Percentiles rank a stretch among this genome's conserved stretches.
These are phyloP conservation scores for Neofusicoccum umdonicola DNA, from an alignment of 2,329 filamentous ascomycete genomes.

Conservation along the genomic window DNA sequence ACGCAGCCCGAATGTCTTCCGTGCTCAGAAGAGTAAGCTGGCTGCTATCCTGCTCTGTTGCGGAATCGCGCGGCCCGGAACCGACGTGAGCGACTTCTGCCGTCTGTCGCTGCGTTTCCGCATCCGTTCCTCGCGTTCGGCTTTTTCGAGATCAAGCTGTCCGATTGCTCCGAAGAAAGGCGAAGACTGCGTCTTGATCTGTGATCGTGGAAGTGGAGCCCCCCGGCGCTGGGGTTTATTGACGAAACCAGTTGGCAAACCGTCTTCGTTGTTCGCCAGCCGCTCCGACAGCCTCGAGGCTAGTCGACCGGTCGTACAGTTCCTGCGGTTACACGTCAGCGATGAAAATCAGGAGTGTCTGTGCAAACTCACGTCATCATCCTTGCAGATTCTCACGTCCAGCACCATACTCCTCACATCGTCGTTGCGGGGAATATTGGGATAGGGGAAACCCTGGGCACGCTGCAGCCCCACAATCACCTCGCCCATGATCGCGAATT, in stretches of 20 bases:
- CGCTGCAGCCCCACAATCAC: slow-evolving; percentile 87
- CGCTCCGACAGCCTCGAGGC: slow-evolving; percentile 42
- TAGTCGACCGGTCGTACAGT: slow-evolving; percentile 58
- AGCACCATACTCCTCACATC: slow-evolving; percentile 72
- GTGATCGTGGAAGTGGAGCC: slow-evolving; percentile 14
- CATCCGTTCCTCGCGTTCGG: slow-evolving; percentile 1
- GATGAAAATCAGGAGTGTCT: neutral
- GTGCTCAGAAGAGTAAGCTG: neutral
- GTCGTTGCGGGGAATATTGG: slow-evolving; percentile 67
- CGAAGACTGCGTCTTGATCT: slow-evolving; percentile 11
- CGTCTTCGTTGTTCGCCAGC: slow-evolving; percentile 15
- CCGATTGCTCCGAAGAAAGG: slow-evolving; percentile 13
- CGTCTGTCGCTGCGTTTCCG: slow-evolving; percentile 6
- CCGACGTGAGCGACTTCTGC: neutral
- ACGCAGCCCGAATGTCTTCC: neutral
- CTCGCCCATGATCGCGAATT: slow-evolving; percentile 94
- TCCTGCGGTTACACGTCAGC: slow-evolving; percentile 43
- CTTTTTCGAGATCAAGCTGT: slow-evolving; percentile 6
- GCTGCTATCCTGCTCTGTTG: neutral
- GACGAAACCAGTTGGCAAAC: slow-evolving; percentile 17
- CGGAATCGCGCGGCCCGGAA: slow-evolving; percentile 1
- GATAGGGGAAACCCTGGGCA: slow-evolving; percentile 83
- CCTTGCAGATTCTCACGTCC: slow-evolving; percentile 75
- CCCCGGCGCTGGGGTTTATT: slow-evolving; percentile 15
- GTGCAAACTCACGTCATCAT: slow-evolving; percentile 73